These are phyloP conservation scores for Mucor irregularis DNA, from an alignment of 371 early-diverging fungal genomes.

Conservation along the genomic window DNA sequence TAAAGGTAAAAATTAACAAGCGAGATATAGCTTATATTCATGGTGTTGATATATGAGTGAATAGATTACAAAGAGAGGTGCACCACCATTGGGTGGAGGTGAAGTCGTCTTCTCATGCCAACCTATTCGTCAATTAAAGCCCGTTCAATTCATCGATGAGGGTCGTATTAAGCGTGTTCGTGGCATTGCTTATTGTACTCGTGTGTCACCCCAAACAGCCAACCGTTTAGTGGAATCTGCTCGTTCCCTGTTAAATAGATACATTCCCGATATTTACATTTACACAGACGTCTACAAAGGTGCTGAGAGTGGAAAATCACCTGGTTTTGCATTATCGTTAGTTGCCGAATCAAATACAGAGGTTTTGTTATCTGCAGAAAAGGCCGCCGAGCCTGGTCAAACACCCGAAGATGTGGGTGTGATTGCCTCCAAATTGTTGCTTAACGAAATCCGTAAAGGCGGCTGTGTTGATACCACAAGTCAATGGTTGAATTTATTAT, in stretches of 20 bases:
- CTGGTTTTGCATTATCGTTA: slow-evolving; percentile 90
- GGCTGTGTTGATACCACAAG: slow-evolving; percentile 88
- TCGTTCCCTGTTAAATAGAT: slow-evolving; percentile 80
- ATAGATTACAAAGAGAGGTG: slow-evolving; percentile 88
- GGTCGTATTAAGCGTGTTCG: slow-evolving; percentile 92
- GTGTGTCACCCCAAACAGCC: slow-evolving; percentile 94
- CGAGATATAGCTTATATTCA: not conserved
- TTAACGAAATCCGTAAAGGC: slow-evolving; percentile 84
- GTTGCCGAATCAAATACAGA: slow-evolving; percentile 93
- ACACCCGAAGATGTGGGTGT: slow-evolving; percentile 91
- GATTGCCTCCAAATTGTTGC: slow-evolving; percentile 71
- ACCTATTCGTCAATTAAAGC: slow-evolving; percentile 76
- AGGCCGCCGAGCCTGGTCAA: slow-evolving; percentile 72
- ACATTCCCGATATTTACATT: slow-evolving; percentile 95
- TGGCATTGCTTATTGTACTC: slow-evolving; percentile 90
- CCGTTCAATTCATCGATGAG: slow-evolving; percentile 79
- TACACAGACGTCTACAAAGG: slow-evolving; percentile 97
- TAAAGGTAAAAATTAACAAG: slow-evolving; percentile 56
- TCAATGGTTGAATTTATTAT: slow-evolving; percentile 85
- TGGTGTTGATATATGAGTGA: not conserved
- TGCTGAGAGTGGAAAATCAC: slow-evolving; percentile 90
- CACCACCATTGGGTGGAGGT: slow-evolving; percentile 96
- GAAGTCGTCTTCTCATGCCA: slow-evolving; percentile 87
- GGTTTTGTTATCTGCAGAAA: slow-evolving; percentile 81
- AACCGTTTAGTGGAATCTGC: slow-evolving; percentile 92